Evolutionary conservation across 2,329 filamentous ascomycete species (phyloP), one percentile per base, ranked within the genome.

Genomic region (Pseudopithomyces maydicus): DNA sequence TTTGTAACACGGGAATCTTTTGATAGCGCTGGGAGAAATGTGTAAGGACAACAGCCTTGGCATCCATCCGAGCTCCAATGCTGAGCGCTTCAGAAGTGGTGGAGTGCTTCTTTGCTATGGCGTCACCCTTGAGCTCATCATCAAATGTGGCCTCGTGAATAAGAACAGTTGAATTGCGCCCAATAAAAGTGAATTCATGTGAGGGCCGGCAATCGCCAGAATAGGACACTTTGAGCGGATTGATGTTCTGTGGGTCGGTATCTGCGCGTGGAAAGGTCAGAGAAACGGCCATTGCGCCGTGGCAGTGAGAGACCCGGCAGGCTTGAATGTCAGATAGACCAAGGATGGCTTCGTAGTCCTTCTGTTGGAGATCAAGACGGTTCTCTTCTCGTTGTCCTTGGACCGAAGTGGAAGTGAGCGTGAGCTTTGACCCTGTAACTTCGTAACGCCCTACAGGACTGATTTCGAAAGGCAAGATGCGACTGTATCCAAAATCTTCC

Each of bases 101-200:
- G 38, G 85, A 91, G 79, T 99, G 95, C 71, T 90, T 92, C 85
- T 99, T 99, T 50, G 89, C 90, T 26, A 84, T 72, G 3, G 95
- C 95, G 68, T 97, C 93, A 15, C 83, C 85, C 38, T 77, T 68
- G 66, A 97, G 85, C 67, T 95, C 91, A 71, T 97, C 91, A 65
- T 95, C 91, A 71, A 99, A 98, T 0, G 95, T 99, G 60, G 92
- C 93, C 82, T 99, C 95, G 79, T 99, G 95, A 54, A 99, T 86
- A 5, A 97, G 85, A 6, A 99, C 83, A 14, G 94, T 96, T 1
- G 90, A 88, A 59, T 87, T 88, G 44, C 80, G 79, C 44, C 91
- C 96, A 49, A 94, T 89, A 12, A 76, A 65, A 0, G 87, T 85
- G 70, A 99, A 97, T 0, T 78, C 71, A 2, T 78, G 68, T 0